phyloP scores from a whole-genome alignment of 805 yeast species.

The Kazachstania kunashirensis region DNA sequence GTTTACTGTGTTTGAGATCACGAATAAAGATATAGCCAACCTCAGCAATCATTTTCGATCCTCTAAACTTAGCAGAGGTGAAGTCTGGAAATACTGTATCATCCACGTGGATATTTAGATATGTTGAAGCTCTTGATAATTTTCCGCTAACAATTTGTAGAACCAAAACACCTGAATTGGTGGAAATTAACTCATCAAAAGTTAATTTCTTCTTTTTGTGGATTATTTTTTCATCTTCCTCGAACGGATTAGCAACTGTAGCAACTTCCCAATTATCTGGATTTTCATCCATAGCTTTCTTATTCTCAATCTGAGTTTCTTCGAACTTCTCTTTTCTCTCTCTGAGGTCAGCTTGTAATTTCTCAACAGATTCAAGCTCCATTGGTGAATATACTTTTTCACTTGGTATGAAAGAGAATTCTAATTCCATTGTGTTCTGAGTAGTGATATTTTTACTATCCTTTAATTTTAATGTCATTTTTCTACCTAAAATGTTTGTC shows the following conservation, averaged over 20 bases:
- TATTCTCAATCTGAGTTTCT: conserved; percentile 39
- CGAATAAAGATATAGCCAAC: conserved; percentile 55
- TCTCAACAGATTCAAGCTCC: conserved; percentile 42
- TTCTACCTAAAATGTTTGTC: conserved; percentile 41
- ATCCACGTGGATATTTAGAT: conserved; percentile 54
- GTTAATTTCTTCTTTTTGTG: conserved; percentile 37
- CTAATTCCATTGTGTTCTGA: conserved; percentile 43
- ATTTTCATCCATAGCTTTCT: conserved; percentile 41
- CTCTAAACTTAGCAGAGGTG: conserved; percentile 39
- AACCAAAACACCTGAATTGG: conserved; percentile 52
- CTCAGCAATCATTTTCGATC: conserved; percentile 38
- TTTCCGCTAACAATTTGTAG: conserved; percentile 44
- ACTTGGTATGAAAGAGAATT: conserved; percentile 56
- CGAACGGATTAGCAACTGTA: conserved; percentile 36
- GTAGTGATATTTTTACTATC: conserved; percentile 34
- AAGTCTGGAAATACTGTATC: conserved; percentile 53
- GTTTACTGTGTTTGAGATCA: conserved; percentile 53
- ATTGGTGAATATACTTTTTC: conserved; percentile 51
- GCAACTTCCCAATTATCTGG: conserved; percentile 63
- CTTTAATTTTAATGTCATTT: conserved; percentile 26
- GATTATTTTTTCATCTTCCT: conserved; percentile 24
- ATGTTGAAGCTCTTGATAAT: conserved; percentile 39
- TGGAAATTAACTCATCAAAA: conserved; percentile 41
- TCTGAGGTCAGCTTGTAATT: conserved; percentile 33
- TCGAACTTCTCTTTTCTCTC: conserved; percentile 32